Percentiles rank a stretch among this genome's conserved stretches.
Evolutionary conservation across 2,329 filamentous ascomycete species (phyloP).

Genomic region (Pyrenophora seminiperda): DNA sequence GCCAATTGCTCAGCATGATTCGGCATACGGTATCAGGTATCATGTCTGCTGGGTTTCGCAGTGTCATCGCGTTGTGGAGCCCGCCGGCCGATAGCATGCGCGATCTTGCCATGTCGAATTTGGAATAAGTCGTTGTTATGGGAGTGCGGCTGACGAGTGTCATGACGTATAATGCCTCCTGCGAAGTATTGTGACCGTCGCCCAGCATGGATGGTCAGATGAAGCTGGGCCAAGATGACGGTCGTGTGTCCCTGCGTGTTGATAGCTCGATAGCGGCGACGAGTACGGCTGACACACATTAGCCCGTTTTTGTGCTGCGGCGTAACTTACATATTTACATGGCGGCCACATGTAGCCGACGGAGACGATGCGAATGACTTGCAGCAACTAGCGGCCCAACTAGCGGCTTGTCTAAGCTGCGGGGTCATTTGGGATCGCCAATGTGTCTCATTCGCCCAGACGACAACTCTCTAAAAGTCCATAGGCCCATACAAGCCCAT

Average conservation of each 20-base stretch:
- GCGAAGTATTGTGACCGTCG: conserved; percentile 9
- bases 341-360: conserved; percentile 31
- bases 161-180: conserved; percentile 20
- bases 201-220: conserved; percentile 19
- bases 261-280: conserved; percentile 26
- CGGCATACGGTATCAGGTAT: conserved; percentile 20
- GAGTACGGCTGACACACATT: conserved; percentile 24
- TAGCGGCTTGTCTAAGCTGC: conserved; percentile 32
- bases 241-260: conserved; percentile 29
- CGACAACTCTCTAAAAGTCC: no score
- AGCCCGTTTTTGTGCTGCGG: conserved; percentile 27
- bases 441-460: conserved; percentile 30
- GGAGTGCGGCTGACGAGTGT: conserved; percentile 22
- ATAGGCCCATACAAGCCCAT: no score
- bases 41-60: conserved; percentile 18
- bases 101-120: conserved; percentile 23
- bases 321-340: conserved; percentile 13
- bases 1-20: conserved; percentile 26
- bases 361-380: conserved; percentile 44
- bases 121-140: conserved; percentile 16
- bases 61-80: conserved; percentile 30
- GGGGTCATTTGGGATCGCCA: conserved; percentile 31
- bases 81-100: conserved; percentile 22
- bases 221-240: conserved; percentile 16
- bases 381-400: conserved; percentile 45